Conservation (phyloP, 305 asterid genomes). For the Fraxinus sp. region DNA sequence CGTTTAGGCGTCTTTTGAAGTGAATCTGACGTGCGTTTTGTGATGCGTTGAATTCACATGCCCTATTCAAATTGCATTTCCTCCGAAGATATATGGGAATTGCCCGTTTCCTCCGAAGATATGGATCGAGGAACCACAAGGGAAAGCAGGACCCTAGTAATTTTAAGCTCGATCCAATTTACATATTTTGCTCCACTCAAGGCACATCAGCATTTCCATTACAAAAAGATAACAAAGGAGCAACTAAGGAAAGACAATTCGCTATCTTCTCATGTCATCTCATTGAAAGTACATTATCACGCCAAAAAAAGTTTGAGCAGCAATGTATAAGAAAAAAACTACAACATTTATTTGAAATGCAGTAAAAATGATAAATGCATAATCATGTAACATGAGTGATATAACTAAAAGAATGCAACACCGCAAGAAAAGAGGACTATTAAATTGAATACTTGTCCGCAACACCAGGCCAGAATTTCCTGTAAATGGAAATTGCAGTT, state of each 20-base stretch:
- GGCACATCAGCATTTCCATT: not conserved
- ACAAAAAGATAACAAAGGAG: not conserved
- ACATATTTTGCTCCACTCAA: not conserved
- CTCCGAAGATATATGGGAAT: not conserved
- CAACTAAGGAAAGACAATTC: not conserved
- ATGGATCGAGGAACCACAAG: not conserved
- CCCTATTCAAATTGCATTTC: not conserved
- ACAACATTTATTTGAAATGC: constrained; percentile 14
- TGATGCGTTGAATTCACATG: not conserved
- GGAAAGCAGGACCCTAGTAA: not conserved
- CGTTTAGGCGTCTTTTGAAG: not conserved
- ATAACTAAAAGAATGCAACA: constrained; percentile 28
- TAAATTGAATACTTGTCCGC: constrained; percentile 67
- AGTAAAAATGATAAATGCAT: constrained; percentile 28
- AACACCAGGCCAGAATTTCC: constrained; percentile 58
- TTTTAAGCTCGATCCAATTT: not conserved
- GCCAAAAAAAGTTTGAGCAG: constrained; percentile 17
- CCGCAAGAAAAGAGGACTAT: constrained; percentile 37
- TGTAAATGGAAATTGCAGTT: constrained; percentile 60
- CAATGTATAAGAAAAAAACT: constrained; percentile 9
- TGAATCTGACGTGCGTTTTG: not conserved
- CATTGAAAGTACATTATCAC: constrained; percentile 12
- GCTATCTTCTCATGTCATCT: constrained; percentile 21
- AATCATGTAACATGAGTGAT: constrained; percentile 25
- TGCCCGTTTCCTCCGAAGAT: not conserved